phyloP scores from a whole-genome alignment of 306 rosid genomes.

The Dryas drummondii region DNA sequence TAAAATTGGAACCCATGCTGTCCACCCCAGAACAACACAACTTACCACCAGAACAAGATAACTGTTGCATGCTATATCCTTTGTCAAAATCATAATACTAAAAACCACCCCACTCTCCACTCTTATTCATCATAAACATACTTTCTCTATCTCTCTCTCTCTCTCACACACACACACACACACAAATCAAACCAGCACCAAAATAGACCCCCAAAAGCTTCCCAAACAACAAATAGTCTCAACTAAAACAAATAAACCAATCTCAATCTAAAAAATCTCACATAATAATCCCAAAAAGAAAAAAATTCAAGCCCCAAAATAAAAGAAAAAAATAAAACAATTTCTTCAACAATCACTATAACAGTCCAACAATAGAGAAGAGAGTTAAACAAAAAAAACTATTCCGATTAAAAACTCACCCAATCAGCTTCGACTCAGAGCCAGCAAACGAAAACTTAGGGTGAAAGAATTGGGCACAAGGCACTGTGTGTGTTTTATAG shows the following conservation, averaged over 20 bases:
- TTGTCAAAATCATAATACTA: background rate
- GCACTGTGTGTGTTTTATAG: constrained; percentile 21
- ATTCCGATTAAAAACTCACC: constrained; percentile 29
- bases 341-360: constrained; percentile 16
- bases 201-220: background rate
- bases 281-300: background rate
- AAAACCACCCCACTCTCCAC: background rate
- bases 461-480: constrained; percentile 12
- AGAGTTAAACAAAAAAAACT: background rate
- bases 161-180: background rate
- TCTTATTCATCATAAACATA: background rate
- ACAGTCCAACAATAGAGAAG: constrained; percentile 9
- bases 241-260: background rate
- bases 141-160: background rate
- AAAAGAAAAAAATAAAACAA: constrained; percentile 11
- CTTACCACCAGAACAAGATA: background rate
- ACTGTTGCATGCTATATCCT: background rate
- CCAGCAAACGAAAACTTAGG: constrained; percentile 14
- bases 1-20: background rate
- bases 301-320: constrained; percentile 7
- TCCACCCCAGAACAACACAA: background rate
- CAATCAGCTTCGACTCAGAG: constrained; percentile 38
- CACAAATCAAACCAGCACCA: background rate
- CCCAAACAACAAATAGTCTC: background rate
- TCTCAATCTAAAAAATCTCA: constrained; percentile 11